Evolutionary conservation across 2,329 filamentous ascomycete genomes (phyloP).

Genomic region (Sphaerulina musiva): DNA sequence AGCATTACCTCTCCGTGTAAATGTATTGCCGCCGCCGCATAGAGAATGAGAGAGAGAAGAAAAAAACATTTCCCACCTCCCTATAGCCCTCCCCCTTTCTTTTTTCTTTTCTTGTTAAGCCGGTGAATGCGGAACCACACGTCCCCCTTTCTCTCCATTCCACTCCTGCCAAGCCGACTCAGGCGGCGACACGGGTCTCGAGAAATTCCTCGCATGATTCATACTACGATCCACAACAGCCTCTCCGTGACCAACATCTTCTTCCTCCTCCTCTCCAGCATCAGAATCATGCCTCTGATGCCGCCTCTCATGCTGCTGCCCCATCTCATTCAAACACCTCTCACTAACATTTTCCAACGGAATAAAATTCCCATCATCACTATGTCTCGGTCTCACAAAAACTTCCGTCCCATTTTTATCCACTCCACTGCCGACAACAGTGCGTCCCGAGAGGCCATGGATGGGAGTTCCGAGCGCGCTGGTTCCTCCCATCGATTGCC

Average conservation of each 20-base stretch:
- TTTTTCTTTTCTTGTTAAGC: too few relatives aligned
- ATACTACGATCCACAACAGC: neutral
- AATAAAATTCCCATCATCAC: constrained; percentile 19
- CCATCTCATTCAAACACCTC: too few relatives aligned
- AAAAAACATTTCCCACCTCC: too few relatives aligned
- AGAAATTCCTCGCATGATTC: neutral
- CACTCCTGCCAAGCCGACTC: constrained; percentile 33
- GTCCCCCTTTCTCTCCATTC: neutral
- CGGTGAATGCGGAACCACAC: too few relatives aligned
- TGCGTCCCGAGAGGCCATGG: constrained; percentile 12
- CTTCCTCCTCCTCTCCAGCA: too few relatives aligned
- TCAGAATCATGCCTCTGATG: too few relatives aligned
- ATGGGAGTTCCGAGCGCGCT: neutral
- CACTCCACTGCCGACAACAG: constrained; percentile 13
- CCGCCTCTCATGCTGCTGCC: too few relatives aligned
- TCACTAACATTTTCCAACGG: constrained; percentile 47
- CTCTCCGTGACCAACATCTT: too few relatives aligned
- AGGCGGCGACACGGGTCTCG: constrained; percentile 36
- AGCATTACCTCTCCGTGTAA: too few relatives aligned
- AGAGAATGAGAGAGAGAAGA: too few relatives aligned
- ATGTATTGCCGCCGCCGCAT: too few relatives aligned
- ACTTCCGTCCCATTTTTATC: constrained; percentile 11
- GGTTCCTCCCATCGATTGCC: neutral
- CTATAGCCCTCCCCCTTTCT: too few relatives aligned
- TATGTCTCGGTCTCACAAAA: constrained; percentile 13